Percentiles rank a stretch among this genome's conserved stretches.
These are phyloP conservation scores for Delitschia confertaspora DNA, from an alignment of 495 filamentous ascomycete genomes.

Conservation along the genomic window DNA sequence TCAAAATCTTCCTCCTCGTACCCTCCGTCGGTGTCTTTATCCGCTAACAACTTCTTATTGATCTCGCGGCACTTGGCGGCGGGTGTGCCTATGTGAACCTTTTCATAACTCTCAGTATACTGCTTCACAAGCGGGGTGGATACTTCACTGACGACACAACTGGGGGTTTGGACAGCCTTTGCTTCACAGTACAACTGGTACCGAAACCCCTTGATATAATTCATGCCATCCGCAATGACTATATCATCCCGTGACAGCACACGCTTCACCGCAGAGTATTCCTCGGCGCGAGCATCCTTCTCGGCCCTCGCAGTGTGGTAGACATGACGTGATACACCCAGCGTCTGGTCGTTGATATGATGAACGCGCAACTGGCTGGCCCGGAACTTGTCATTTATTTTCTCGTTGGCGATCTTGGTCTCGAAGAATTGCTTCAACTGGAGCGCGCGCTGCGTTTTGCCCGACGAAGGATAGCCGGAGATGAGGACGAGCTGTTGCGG, in stretches of 20 bases:
- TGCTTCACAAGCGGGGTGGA: background rate
- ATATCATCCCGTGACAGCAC: conserved; percentile 68
- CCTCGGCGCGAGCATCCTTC: conserved; percentile 83
- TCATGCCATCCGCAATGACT: conserved; percentile 81
- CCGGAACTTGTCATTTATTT: conserved; percentile 37
- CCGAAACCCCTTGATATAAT: conserved; percentile 96
- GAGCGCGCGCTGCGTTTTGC: conserved; percentile 76
- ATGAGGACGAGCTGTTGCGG: conserved; percentile 71
- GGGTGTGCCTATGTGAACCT: conserved; percentile 73
- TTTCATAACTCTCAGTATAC: conserved; percentile 14
- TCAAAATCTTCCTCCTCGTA: conserved; percentile 61
- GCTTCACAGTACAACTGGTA: conserved; percentile 95
- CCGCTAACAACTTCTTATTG: conserved; percentile 42
- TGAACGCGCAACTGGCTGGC: conserved; percentile 53
- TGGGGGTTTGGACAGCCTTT: conserved; percentile 74
- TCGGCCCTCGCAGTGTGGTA: conserved; percentile 66
- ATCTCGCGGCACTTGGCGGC: conserved; percentile 56
- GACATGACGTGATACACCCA: conserved; percentile 51
- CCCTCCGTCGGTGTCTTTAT: conserved; percentile 26
- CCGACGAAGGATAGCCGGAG: conserved; percentile 86
- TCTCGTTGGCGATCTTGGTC: conserved; percentile 40
- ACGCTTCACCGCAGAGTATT: conserved; percentile 79
- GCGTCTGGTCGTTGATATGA: conserved; percentile 58
- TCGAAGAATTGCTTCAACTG: conserved; percentile 65
- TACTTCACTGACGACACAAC: conserved; percentile 58